Conservation (phyloP, 768 basidiomycete genomes). For the Rubroboletus pulcherrimus region DNA sequence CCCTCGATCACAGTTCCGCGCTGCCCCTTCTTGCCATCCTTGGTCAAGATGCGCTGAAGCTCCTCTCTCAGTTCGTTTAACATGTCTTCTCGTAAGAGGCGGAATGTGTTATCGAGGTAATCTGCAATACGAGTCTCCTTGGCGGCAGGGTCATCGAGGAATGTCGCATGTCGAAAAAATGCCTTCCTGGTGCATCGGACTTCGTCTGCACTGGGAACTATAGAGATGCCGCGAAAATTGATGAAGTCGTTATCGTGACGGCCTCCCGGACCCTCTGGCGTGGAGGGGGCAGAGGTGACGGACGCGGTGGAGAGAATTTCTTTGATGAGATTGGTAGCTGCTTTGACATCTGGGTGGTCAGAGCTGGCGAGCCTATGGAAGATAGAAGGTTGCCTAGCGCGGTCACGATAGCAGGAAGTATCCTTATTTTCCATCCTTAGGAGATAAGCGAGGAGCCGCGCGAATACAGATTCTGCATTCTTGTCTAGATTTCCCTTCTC, state of each 20-base stretch:
- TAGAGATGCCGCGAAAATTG: constrained; percentile 58
- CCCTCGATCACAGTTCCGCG: constrained; percentile 39
- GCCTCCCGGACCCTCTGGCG: constrained; percentile 46
- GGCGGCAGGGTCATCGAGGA: constrained; percentile 42
- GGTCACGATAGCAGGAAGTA: constrained; percentile 35
- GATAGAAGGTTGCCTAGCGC: constrained; percentile 34
- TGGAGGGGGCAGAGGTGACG: constrained; percentile 16
- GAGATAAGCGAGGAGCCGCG: constrained; percentile 49
- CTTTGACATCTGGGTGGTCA: constrained; percentile 20
- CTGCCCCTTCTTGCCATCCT: constrained; percentile 34
- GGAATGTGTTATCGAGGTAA: constrained; percentile 65
- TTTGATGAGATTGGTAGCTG: constrained; percentile 38
- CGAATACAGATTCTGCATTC: constrained; percentile 38
- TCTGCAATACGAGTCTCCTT: constrained; percentile 38
- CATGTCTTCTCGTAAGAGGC: constrained; percentile 63
- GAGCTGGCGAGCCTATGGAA: constrained; percentile 26
- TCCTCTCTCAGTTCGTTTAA: constrained; percentile 55
- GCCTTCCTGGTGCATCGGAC: constrained; percentile 41
- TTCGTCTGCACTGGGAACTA: constrained; percentile 62
- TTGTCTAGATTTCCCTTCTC: constrained; percentile 31
- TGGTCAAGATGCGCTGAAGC: constrained; percentile 37
- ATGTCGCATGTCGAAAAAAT: constrained; percentile 45
- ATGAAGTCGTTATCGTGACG: constrained; percentile 67
- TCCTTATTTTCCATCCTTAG: constrained; percentile 36
- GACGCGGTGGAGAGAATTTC: constrained; percentile 33